Evolutionary conservation across 2,329 filamentous ascomycete species (phyloP).

Genomic region (Annulohypoxylon truncatum): DNA sequence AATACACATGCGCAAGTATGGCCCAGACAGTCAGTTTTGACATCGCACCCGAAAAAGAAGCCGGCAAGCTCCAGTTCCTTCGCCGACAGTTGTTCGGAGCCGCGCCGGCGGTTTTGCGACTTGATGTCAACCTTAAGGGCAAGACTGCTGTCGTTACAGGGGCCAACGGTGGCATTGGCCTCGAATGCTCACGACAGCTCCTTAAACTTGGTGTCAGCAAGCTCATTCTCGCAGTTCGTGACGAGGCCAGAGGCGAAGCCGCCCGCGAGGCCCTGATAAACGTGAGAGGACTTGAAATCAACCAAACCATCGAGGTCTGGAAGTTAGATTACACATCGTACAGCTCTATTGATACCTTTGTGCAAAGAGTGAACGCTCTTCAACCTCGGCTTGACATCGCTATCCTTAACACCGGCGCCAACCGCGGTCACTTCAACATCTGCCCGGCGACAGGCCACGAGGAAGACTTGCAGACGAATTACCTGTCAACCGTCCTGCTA

Average conservation of each 20-base stretch:
- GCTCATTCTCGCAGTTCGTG: background rate
- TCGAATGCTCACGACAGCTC: background rate
- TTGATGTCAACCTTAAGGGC: background rate
- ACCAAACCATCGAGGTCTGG: constrained; percentile 54
- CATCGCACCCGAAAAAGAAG: background rate
- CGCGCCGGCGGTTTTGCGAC: background rate
- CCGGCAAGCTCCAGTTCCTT: background rate
- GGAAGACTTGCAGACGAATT: constrained; percentile 62
- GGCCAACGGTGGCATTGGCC: background rate
- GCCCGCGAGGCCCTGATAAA: background rate
- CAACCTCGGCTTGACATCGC: constrained; percentile 53
- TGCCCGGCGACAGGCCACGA: constrained; percentile 52
- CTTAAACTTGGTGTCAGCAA: background rate
- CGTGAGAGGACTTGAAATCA: background rate
- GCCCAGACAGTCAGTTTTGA: background rate
- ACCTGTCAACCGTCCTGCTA: constrained; percentile 63
- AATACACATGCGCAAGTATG: background rate
- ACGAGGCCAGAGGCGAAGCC: background rate
- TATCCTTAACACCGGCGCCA: constrained; percentile 49
- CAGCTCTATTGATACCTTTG: constrained; percentile 54
- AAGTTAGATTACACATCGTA: constrained; percentile 55
- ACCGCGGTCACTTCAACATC: background rate
- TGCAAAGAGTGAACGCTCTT: constrained; percentile 47
- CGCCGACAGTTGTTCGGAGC: background rate
- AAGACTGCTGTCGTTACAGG: constrained; percentile 9